Percentiles rank a stretch among this genome's conserved stretches.
These are phyloP conservation scores for Rheum nobile DNA, from an alignment of 148 eudicot species.

Conservation along the genomic window DNA sequence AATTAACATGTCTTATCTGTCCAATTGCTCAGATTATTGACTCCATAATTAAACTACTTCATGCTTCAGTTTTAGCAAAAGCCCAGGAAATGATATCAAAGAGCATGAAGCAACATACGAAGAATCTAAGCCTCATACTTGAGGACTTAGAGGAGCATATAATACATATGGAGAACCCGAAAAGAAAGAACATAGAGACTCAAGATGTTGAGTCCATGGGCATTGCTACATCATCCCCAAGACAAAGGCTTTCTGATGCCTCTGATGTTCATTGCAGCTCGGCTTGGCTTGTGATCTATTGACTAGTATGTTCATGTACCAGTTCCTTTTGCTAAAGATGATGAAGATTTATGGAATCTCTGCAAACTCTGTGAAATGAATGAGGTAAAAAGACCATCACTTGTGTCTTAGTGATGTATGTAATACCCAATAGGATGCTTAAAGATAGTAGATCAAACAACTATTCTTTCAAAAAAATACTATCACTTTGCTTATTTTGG, in stretches of 20 bases:
- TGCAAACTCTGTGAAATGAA: no score
- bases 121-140: not conserved
- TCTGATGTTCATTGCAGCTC: constrained; percentile 67
- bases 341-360: no score
- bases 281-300: constrained; percentile 30
- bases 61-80: constrained; percentile 55
- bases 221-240: constrained; percentile 43
- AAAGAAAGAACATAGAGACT: constrained; percentile 56
- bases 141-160: not conserved
- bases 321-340: no score
- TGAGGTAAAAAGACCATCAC: no score
- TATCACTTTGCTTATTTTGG: no score
- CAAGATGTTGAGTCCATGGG: constrained; percentile 65
- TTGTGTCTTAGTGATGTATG: no score
- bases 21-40: constrained; percentile 40
- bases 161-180: constrained; percentile 33
- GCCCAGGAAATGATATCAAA: constrained; percentile 56
- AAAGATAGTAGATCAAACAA: no score
- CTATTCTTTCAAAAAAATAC: no score
- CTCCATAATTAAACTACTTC: no score
- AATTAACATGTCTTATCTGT: not conserved
- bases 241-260: constrained; percentile 66
- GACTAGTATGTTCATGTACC: no score
- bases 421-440: no score
- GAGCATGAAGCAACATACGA: constrained; percentile 21